Evolutionary conservation across 805 yeast genomes (phyloP).

Genomic region (Hanseniaspora lachancei): DNA sequence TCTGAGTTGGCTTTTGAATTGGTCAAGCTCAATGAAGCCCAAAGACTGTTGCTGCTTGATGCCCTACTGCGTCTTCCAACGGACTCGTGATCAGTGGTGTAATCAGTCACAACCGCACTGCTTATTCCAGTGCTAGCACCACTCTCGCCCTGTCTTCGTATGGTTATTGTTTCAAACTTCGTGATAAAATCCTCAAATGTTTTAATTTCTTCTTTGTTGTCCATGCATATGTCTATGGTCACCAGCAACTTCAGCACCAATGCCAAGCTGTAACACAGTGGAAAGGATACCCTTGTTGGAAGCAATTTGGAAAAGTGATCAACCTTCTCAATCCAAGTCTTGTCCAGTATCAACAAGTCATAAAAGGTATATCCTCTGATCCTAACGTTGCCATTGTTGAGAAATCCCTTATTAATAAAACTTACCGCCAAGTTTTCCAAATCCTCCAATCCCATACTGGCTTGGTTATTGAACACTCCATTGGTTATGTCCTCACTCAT

Average conservation of each 20-base stretch:
- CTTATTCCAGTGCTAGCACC: neutral
- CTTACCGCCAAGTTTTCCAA: neutral
- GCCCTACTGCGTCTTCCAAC: neutral
- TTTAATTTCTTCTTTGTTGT: neutral
- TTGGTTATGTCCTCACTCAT: neutral
- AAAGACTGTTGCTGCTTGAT: neutral
- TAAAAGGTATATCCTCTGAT: neutral
- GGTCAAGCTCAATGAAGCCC: neutral
- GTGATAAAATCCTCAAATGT: neutral
- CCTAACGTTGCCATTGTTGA: neutral
- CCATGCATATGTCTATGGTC: neutral
- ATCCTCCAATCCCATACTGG: neutral
- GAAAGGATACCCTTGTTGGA: slow-evolving; percentile 2
- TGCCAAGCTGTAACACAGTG: neutral
- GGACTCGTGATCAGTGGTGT: neutral
- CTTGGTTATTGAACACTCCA: neutral
- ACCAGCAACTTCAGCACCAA: neutral
- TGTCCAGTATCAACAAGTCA: slow-evolving; percentile 1
- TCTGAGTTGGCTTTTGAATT: neutral
- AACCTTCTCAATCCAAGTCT: neutral
- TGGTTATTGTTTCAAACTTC: neutral
- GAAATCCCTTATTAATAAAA: neutral
- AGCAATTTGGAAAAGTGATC: neutral
- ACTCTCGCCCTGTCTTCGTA: neutral
- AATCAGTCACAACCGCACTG: neutral